phyloP scores from a whole-genome alignment of 805 yeast genomes.

The Yarrowia bubula region DNA sequence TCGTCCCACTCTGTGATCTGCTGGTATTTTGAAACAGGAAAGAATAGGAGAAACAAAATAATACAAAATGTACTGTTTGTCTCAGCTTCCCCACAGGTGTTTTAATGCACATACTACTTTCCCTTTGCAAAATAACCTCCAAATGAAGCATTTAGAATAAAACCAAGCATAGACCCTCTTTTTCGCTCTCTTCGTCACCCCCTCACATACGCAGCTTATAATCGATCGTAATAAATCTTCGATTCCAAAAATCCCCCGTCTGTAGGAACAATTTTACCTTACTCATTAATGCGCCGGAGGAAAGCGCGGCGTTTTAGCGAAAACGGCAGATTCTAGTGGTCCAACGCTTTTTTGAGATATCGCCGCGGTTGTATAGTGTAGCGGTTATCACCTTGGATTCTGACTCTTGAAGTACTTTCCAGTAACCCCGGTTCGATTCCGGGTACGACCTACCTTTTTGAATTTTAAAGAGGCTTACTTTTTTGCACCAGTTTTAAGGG shows the following conservation, averaged over 20 bases:
- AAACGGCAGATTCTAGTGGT: background rate
- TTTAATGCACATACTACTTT: too few relatives aligned
- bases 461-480: background rate
- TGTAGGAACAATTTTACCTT: background rate
- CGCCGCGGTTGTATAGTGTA: constrained; percentile 12
- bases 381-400: constrained; percentile 26
- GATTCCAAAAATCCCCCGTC: background rate
- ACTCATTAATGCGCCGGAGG: too few relatives aligned
- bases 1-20: too few relatives aligned
- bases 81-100: too few relatives aligned
- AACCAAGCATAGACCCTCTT: background rate
- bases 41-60: too few relatives aligned
- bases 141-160: background rate
- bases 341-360: background rate
- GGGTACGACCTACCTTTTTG: constrained; percentile 15
- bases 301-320: background rate
- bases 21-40: too few relatives aligned
- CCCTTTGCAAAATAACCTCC: too few relatives aligned
- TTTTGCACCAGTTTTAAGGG: background rate
- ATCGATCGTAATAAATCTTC: background rate
- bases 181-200: background rate
- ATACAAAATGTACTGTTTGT: too few relatives aligned
- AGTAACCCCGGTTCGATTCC: constrained; percentile 26
- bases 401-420: background rate
- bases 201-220: background rate